These are phyloP conservation scores for Wickerhamiella slavikovae DNA, from an alignment of 805 yeast genomes.

Conservation along the genomic window DNA sequence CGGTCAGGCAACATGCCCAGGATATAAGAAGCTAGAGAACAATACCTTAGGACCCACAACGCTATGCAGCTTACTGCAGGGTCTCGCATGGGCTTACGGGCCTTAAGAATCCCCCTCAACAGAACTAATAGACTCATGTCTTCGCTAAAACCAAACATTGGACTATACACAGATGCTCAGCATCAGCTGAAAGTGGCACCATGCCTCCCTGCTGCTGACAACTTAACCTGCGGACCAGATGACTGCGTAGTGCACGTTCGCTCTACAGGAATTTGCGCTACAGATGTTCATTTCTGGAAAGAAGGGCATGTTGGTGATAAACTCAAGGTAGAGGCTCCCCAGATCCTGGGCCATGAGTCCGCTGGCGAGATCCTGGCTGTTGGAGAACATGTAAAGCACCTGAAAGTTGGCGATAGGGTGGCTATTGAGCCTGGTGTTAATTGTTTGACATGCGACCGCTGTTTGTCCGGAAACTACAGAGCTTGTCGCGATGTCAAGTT, in stretches of 20 bases:
- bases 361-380: constrained; percentile 30
- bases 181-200: constrained; percentile 15
- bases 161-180: constrained; percentile 16
- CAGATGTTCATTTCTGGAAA: constrained; percentile 49
- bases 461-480: constrained; percentile 19
- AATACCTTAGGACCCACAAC: too few species aligned
- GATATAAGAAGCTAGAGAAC: too few species aligned
- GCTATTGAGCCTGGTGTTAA: constrained; percentile 32
- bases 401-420: constrained; percentile 28
- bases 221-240: constrained; percentile 17
- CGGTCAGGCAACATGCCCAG: too few species aligned
- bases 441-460: constrained; percentile 22
- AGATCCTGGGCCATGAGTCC: constrained; percentile 33
- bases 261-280: constrained; percentile 58
- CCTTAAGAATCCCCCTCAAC: too few species aligned
- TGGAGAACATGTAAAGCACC: constrained; percentile 26
- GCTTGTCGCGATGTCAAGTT: constrained; percentile 20
- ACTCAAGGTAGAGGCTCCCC: constrained; percentile 40
- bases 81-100: too few species aligned
- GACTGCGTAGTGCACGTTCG: constrained; percentile 36
- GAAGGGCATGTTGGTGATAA: constrained; percentile 38
- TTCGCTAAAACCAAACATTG: constrained; percentile 12
- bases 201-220: constrained; percentile 12
- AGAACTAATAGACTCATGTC: too few species aligned
- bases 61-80: too few species aligned